Percentiles rank a stretch among this genome's conserved stretches.
phyloP scores from a whole-genome alignment of 371 early-diverging fungal species.

The Lichtheimia ramosa region DNA sequence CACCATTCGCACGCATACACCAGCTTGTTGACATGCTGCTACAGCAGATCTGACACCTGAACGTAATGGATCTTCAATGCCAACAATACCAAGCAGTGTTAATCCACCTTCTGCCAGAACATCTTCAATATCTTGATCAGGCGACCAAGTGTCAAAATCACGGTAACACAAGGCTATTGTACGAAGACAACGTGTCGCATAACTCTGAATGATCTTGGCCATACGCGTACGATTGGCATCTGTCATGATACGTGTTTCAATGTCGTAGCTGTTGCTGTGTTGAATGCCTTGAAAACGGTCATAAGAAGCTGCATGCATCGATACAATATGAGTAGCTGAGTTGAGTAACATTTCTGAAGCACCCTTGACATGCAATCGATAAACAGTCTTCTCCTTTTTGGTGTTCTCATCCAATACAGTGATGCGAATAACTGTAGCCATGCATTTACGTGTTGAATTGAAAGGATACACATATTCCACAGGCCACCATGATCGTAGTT shows the following conservation, averaged over 20 bases:
- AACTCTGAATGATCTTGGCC: slow-evolving; percentile 60
- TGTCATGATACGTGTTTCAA: slow-evolving; percentile 52
- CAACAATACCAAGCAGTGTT: slow-evolving; percentile 60
- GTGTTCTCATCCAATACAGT: slow-evolving; percentile 15
- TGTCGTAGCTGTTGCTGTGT: slow-evolving; percentile 24
- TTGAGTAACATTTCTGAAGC: slow-evolving; percentile 80
- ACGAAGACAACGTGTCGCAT: slow-evolving; percentile 64
- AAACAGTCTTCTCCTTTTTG: slow-evolving; percentile 27
- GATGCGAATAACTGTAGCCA: slow-evolving; percentile 77
- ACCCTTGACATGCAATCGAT: slow-evolving; percentile 80
- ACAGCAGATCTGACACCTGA: slow-evolving; percentile 69
- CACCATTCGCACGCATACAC: slow-evolving; percentile 81
- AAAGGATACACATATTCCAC: slow-evolving; percentile 77
- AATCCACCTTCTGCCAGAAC: slow-evolving; percentile 43
- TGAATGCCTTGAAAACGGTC: slow-evolving; percentile 1
- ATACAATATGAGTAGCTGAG: slow-evolving; percentile 24
- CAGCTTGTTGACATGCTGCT: slow-evolving; percentile 64
- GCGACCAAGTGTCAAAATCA: slow-evolving; percentile 62
- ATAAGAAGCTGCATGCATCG: slow-evolving; percentile 43
- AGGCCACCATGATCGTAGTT: slow-evolving; percentile 45
- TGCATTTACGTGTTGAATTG: slow-evolving; percentile 79
- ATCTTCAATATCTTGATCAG: slow-evolving; percentile 22
- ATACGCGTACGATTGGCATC: slow-evolving; percentile 43
- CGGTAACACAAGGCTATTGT: slow-evolving; percentile 72
- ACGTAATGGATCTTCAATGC: slow-evolving; percentile 75